Conservation (phyloP, 495 filamentous ascomycete species). For the Patellaria atrata region DNA sequence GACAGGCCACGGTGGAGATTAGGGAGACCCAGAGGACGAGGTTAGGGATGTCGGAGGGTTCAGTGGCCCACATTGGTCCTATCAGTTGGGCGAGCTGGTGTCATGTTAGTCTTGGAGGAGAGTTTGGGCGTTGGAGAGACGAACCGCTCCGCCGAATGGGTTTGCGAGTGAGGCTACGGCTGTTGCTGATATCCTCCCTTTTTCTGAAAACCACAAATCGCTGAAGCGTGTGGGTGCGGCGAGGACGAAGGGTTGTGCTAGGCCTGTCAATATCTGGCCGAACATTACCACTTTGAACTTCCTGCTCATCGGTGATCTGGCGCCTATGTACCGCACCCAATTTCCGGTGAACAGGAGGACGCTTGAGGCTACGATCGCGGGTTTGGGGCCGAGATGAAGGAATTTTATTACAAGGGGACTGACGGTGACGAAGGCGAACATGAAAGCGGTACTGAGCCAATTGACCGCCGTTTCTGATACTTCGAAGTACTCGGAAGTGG, state of each 20-base stretch:
- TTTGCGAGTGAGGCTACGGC: conserved; percentile 75
- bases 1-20: conserved; percentile 36
- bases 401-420: conserved; percentile 63
- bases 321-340: conserved; percentile 84
- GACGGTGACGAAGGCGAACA: conserved; percentile 67
- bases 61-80: conserved; percentile 56
- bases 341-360: conserved; percentile 66
- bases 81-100: conserved; percentile 61
- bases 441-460: conserved; percentile 76
- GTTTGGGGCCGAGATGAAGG: conserved; percentile 65
- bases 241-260: conserved; percentile 86
- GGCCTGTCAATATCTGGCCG: conserved; percentile 83
- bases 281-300: conserved; percentile 74
- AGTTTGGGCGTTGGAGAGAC: not conserved
- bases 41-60: conserved; percentile 48
- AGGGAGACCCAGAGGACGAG: conserved; percentile 71
- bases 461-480: conserved; percentile 69
- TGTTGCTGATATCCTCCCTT: conserved; percentile 73
- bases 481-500: conserved; percentile 59
- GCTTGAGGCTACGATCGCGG: conserved; percentile 58
- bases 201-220: conserved; percentile 84
- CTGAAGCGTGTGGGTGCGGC: conserved; percentile 82
- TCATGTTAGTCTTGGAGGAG: not conserved
- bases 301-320: conserved; percentile 40
- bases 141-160: conserved; percentile 63